phyloP scores from a whole-genome alignment of 1,284 basidiomycete species.

The Ganoderma leucocontextum region DNA sequence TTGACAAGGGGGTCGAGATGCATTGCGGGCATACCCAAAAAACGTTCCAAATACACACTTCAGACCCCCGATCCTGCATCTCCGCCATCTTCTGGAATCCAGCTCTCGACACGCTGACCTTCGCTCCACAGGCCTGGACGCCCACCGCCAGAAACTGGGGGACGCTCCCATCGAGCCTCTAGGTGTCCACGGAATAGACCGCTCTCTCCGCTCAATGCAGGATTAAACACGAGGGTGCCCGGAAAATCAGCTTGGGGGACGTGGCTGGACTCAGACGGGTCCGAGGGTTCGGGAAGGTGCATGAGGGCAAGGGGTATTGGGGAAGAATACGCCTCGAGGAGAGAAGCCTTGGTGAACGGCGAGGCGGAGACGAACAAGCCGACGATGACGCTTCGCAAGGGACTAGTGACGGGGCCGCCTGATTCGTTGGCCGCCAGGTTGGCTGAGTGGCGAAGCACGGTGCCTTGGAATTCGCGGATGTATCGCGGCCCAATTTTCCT shows the following conservation, averaged over 20 bases:
- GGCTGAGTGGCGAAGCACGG: slow-evolving; percentile 55
- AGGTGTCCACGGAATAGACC: slow-evolving; percentile 65
- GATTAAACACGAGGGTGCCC: slow-evolving; percentile 71
- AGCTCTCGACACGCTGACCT: slow-evolving; percentile 44
- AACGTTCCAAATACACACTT: background rate
- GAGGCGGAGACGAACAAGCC: slow-evolving; percentile 82
- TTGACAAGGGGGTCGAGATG: background rate
- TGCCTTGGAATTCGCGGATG: slow-evolving; percentile 90
- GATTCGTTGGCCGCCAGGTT: slow-evolving; percentile 36
- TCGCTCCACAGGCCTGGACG: slow-evolving; percentile 69
- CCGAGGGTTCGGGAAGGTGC: slow-evolving; percentile 63
- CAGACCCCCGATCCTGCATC: slow-evolving; percentile 1
- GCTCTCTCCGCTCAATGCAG: slow-evolving; percentile 57
- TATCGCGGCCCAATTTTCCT: slow-evolving; percentile 81
- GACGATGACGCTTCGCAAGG: slow-evolving; percentile 51
- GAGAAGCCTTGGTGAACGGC: slow-evolving; percentile 73
- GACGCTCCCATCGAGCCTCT: slow-evolving; percentile 72
- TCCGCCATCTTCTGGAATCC: slow-evolving; percentile 28
- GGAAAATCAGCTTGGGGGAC: slow-evolving; percentile 28
- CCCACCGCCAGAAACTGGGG: slow-evolving; percentile 36
- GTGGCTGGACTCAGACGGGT: background rate
- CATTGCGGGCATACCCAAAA: background rate
- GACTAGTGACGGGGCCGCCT: too few relatives aligned
- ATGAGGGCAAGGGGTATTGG: slow-evolving; percentile 79
- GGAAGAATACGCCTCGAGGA: slow-evolving; percentile 75